phyloP scores from a whole-genome alignment of 2,329 filamentous ascomycete genomes.

The Tolypocladium pustulatum region DNA sequence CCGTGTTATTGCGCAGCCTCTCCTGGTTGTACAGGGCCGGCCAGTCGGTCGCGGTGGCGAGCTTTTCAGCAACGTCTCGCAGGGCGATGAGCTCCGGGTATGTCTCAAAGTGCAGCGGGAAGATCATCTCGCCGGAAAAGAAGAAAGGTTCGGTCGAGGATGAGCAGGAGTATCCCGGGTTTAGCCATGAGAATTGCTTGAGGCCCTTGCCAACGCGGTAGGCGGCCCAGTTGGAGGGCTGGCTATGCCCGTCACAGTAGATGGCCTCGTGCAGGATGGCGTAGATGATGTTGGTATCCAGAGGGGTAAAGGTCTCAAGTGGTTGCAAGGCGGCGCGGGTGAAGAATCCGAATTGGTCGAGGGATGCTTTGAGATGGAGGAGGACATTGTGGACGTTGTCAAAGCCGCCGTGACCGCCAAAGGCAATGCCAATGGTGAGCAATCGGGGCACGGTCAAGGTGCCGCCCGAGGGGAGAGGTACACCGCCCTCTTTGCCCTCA shows the following conservation, averaged over 20 bases:
- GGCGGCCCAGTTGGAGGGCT: slow-evolving; percentile 66
- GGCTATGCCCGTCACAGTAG: slow-evolving; percentile 61
- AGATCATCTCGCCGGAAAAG: slow-evolving; percentile 93
- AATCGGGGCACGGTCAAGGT: slow-evolving; percentile 63
- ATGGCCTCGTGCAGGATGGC: slow-evolving; percentile 79
- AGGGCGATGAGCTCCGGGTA: slow-evolving; percentile 67
- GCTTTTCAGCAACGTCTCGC: slow-evolving; percentile 54
- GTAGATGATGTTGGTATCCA: slow-evolving; percentile 74
- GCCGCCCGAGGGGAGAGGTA: slow-evolving; percentile 63
- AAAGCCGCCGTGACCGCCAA: slow-evolving; percentile 71
- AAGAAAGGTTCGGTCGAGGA: slow-evolving; percentile 41
- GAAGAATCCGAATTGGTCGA: slow-evolving; percentile 66
- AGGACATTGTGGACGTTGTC: slow-evolving; percentile 67
- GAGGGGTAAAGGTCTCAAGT: slow-evolving; percentile 56
- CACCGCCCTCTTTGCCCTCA: slow-evolving; percentile 36
- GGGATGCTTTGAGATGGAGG: slow-evolving; percentile 58
- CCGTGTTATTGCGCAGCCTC: slow-evolving; percentile 63
- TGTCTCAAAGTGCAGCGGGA: slow-evolving; percentile 71
- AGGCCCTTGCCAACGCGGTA: slow-evolving; percentile 46
- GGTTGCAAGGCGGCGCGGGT: slow-evolving; percentile 59
- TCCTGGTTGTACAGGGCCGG: slow-evolving; percentile 63
- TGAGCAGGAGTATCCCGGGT: slow-evolving; percentile 17
- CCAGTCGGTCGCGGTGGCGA: slow-evolving; percentile 64
- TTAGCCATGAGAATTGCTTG: slow-evolving; percentile 41
- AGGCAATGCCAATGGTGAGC: slow-evolving; percentile 64